Conservation (phyloP, 345 rosid genomes). For the Brassica cretica region DNA sequence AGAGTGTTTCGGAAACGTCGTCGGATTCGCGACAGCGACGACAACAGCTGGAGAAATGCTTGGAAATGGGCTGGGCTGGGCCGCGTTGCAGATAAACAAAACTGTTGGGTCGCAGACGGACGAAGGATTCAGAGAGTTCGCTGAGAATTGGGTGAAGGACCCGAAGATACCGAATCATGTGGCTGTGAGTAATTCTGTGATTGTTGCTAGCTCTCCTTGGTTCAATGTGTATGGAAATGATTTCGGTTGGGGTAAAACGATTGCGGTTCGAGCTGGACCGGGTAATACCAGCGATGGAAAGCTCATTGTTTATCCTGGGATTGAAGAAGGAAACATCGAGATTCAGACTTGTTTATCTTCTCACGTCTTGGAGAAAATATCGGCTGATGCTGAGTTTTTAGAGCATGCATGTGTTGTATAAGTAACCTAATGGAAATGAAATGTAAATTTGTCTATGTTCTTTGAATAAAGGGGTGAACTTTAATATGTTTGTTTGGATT, state of each 20-base stretch:
- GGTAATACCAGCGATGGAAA: background rate
- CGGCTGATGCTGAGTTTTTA: background rate
- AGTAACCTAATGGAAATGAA: background rate
- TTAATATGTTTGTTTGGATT: too few species aligned
- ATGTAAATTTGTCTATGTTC: background rate
- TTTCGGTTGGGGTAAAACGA: slow-evolving; percentile 10
- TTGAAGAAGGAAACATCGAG: background rate
- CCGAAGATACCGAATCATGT: background rate
- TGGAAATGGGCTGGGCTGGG: background rate
- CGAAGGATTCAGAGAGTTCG: background rate
- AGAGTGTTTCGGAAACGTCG: slow-evolving; percentile 7
- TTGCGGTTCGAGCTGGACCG: background rate
- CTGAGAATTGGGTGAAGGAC: background rate
- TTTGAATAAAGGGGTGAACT: background rate
- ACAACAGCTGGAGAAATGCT: background rate
- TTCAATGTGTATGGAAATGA: background rate
- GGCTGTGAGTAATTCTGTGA: background rate
- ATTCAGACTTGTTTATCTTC: background rate
- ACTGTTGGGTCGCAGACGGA: background rate
- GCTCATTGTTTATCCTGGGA: background rate
- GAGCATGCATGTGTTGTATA: background rate
- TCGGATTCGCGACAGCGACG: background rate
- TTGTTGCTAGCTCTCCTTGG: background rate
- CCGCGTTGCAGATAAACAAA: background rate
- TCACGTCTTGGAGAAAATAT: background rate